Evolutionary conservation across 225 moss, liverwort and hornwort genomes (phyloP).

Genomic region (Pleurozium schreberi): DNA sequence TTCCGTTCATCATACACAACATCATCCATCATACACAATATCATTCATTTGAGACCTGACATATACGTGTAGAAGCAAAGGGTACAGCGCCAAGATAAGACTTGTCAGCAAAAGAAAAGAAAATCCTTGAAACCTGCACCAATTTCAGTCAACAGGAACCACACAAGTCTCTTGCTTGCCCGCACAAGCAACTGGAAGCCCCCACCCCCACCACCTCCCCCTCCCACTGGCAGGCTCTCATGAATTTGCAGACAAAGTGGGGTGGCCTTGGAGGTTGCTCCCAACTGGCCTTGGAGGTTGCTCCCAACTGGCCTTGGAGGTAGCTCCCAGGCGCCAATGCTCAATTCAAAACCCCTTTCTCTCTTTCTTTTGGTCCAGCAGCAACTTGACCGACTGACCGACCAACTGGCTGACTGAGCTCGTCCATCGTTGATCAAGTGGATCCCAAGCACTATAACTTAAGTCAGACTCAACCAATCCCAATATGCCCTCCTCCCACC

Average conservation of each 20-base stretch:
- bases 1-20: background rate
- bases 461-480: background rate
- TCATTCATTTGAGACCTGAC: background rate
- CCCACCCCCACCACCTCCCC: too few species aligned
- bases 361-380: too few species aligned
- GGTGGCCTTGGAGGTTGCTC: background rate
- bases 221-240: too few species aligned
- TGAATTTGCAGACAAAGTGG: background rate
- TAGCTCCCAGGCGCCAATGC: too few species aligned
- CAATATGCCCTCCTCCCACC: too few species aligned
- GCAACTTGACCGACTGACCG: background rate
- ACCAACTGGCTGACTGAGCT: background rate
- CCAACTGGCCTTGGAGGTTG: background rate
- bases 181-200: too few species aligned
- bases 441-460: background rate
- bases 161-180: background rate
- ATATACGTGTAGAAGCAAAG: background rate
- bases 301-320: background rate
- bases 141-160: background rate
- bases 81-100: conserved; percentile 1
- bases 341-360: background rate
- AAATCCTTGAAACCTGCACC: background rate
- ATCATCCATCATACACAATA: background rate
- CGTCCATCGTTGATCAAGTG: background rate
- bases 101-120: background rate